Evolutionary conservation across 2,329 filamentous ascomycete species (phyloP).

Genomic region (Pseudogymnoascus sp.): DNA sequence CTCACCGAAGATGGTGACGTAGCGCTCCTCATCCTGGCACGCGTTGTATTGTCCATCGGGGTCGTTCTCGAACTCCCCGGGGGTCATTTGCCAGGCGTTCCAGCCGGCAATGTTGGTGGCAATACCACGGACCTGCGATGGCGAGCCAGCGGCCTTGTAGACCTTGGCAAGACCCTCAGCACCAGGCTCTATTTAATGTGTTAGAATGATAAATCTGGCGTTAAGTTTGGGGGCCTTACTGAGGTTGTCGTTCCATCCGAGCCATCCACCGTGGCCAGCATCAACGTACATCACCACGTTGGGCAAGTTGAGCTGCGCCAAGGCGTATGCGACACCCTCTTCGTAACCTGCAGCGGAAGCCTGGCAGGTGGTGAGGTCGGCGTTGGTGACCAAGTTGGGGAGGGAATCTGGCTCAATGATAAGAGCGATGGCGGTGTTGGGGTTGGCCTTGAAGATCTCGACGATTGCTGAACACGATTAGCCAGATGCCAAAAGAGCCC

Average conservation of each 20-base stretch:
- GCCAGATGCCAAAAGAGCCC: slow-evolving; percentile 36
- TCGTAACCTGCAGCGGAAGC: slow-evolving; percentile 42
- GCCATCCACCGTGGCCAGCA: slow-evolving; percentile 52
- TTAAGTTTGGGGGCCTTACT: slow-evolving; percentile 10
- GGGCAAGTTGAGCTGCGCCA: slow-evolving; percentile 45
- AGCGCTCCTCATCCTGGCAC: slow-evolving; percentile 35
- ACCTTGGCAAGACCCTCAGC: slow-evolving; percentile 41
- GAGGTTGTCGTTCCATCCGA: slow-evolving; percentile 51
- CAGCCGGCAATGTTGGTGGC: slow-evolving; percentile 55
- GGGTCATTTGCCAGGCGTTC: slow-evolving; percentile 33
- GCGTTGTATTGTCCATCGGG: slow-evolving; percentile 41
- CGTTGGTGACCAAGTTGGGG: slow-evolving; percentile 53
- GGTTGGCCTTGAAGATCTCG: slow-evolving; percentile 19
- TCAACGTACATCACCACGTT: slow-evolving; percentile 54
- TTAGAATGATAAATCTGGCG: slow-evolving; percentile 10
- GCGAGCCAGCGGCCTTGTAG: slow-evolving; percentile 44
- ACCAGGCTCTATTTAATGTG: slow-evolving; percentile 29
- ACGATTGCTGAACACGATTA: slow-evolving; percentile 37
- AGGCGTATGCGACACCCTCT: slow-evolving; percentile 43
- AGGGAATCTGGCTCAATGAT: slow-evolving; percentile 48
- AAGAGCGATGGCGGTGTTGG: slow-evolving; percentile 22
- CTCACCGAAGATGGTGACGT: slow-evolving; percentile 35
- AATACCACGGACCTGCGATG: slow-evolving; percentile 44
- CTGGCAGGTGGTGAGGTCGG: slow-evolving; percentile 43
- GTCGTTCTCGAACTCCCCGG: slow-evolving; percentile 30